Conservation (phyloP, 2,329 filamentous ascomycete genomes). For the Fusarium floridanum region DNA sequence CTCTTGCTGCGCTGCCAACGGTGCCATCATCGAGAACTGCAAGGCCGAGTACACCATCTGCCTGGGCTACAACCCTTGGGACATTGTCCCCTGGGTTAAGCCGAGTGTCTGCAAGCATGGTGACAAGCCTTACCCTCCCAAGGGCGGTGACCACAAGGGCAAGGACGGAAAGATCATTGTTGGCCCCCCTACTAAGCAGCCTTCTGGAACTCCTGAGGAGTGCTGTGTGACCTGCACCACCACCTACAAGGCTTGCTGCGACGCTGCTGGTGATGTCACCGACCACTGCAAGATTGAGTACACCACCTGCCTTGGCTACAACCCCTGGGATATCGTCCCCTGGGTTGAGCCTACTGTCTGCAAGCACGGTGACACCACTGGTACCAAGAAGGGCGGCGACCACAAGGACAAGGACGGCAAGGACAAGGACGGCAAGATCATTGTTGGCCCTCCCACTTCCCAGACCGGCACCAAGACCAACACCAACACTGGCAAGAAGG, state of each 20-base stretch:
- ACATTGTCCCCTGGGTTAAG: slow-evolving; percentile 15
- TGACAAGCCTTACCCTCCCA: not conserved
- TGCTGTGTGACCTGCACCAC: slow-evolving; percentile 24
- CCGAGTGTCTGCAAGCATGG: slow-evolving; percentile 29
- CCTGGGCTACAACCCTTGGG: slow-evolving; percentile 30
- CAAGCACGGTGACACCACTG: slow-evolving; percentile 14
- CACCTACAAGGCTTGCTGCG: slow-evolving; percentile 30
- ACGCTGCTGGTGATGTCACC: slow-evolving; percentile 22
- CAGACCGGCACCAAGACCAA: not conserved
- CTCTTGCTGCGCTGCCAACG: slow-evolving; percentile 16
- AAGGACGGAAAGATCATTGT: not conserved
- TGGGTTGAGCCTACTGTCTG: slow-evolving; percentile 33
- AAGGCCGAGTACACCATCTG: slow-evolving; percentile 25
- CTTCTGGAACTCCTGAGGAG: slow-evolving; percentile 12
- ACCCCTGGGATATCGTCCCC: slow-evolving; percentile 24
- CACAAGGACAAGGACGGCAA: not conserved
- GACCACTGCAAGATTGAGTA: slow-evolving; percentile 32
- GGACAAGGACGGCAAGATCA: not conserved
- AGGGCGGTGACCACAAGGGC: not conserved
- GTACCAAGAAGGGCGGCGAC: not conserved
- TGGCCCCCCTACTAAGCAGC: not conserved
- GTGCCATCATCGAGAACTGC: slow-evolving; percentile 12
- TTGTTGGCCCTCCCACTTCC: not conserved
- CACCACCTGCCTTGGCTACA: slow-evolving; percentile 32
- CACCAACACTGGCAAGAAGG: not conserved